phyloP scores from a whole-genome alignment of 2,329 filamentous ascomycete species.

The Colletotrichum tropicale region DNA sequence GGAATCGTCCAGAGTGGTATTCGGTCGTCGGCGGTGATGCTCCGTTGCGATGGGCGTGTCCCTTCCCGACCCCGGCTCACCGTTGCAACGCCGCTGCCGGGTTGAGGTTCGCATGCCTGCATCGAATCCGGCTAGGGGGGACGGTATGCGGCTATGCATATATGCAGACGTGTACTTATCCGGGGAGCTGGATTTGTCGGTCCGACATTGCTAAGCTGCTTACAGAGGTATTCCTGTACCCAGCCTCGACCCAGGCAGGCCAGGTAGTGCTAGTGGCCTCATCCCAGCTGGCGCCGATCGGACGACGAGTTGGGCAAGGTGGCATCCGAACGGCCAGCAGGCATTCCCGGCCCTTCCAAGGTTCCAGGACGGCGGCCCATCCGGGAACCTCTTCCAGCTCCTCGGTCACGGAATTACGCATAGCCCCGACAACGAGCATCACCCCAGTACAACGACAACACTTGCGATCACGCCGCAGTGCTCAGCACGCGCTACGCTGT shows the following conservation, averaged over 20 bases:
- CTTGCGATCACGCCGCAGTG: not conserved
- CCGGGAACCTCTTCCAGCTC: not conserved
- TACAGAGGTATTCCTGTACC: not conserved
- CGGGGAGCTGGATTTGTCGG: not conserved
- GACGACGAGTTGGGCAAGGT: slow-evolving; percentile 13
- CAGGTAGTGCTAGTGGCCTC: not conserved
- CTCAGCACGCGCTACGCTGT: not conserved
- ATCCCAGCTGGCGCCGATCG: slow-evolving; percentile 5
- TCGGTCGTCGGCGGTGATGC: slow-evolving; percentile 13
- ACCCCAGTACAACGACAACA: not conserved
- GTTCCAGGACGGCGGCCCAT: not conserved
- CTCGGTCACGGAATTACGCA: slow-evolving; percentile 9
- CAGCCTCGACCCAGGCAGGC: not conserved
- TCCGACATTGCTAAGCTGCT: not conserved
- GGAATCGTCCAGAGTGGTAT: slow-evolving; percentile 10
- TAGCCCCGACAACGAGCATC: slow-evolving; percentile 11
- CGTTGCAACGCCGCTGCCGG: not conserved
- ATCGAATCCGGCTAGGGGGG: not conserved
- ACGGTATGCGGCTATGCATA: not conserved
- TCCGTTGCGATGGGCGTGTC: not conserved
- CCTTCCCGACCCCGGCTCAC: not conserved
- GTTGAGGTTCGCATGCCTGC: not conserved
- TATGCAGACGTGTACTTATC: not conserved
- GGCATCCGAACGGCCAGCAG: not conserved
- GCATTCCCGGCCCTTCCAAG: not conserved